Evolutionary conservation across 1,284 basidiomycete species (phyloP), one percentile per base, ranked within the genome.

Genomic region (Earliella scabrosa): DNA sequence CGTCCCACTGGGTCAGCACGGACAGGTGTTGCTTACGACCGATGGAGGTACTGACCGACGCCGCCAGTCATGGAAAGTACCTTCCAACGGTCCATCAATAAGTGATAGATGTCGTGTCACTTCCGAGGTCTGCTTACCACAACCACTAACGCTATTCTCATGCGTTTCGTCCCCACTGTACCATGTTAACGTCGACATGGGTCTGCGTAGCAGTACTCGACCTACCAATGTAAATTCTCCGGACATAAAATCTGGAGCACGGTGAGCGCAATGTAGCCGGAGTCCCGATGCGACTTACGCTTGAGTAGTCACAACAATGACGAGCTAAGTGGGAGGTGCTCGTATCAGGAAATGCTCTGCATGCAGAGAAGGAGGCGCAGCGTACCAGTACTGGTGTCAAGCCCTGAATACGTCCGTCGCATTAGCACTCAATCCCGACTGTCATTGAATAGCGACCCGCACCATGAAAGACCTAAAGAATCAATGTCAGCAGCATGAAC

Each of bases 181-280:
- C n/a, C n/a, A n/a, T n/a, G n/a, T n/a, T n/a, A n/a, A n/a, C n/a
- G n/a, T n/a, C n/a, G n/a, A n/a, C n/a, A n/a, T n/a, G n/a, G n/a
- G n/a, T n/a, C n/a, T n/a, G n/a, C n/a, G n/a, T n/a, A n/a, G n/a
- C n/a, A n/a, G n/a, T n/a, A n/a, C n/a, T n/a, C n/a, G n/a, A n/a
- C n/a, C n/a, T 10, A 52, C 51, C 23, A 7, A 45, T 35, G 36
- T 52, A 52, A 3, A 52, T 35, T 18, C 51, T 34, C 24, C 51
- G 51, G 24, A 43, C 44, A 21, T 45, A 52, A 36, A 52, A 52
- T 16, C 51, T 52, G 20, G 20, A 2, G 3, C 1, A 21, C 5
- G 11, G 27, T 14, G 2, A 50, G 20, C 16, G 6, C 3, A 20
- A 21, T 4, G 13, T 3, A 3, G n/a, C 2, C 4, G 18, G 11